Conservation (phyloP, 805 yeast genomes). For the Alloascoidea africana region DNA sequence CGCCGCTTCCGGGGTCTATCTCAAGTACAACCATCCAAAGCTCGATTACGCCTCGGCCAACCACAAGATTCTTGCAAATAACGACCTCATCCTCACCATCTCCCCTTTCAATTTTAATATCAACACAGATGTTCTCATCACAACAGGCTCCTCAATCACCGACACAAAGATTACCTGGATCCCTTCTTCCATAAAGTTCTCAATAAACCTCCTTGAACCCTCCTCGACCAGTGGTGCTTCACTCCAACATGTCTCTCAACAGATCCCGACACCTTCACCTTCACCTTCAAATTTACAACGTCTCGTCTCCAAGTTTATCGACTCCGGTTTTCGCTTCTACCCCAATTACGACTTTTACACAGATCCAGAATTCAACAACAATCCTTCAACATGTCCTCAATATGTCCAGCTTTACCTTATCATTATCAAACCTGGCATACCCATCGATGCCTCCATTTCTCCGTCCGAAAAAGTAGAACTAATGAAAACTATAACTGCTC, state of each 20-base stretch:
- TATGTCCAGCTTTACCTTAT: not conserved
- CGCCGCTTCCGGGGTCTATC: slow-evolving; percentile 1
- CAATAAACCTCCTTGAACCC: not conserved
- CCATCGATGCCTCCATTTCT: not conserved
- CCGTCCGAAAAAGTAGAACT: too few relatives aligned
- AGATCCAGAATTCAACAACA: not conserved
- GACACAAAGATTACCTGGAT: slow-evolving; percentile 1
- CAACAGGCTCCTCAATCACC: not conserved
- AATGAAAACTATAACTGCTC: not conserved
- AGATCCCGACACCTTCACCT: not conserved
- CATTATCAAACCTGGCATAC: not conserved
- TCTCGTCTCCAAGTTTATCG: not conserved
- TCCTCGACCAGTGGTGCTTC: too few relatives aligned
- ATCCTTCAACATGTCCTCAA: not conserved
- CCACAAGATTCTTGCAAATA: not conserved
- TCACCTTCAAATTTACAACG: not conserved
- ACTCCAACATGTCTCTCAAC: too few relatives aligned
- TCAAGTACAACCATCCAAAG: not conserved
- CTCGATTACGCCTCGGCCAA: not conserved
- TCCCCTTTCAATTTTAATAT: slow-evolving; percentile 1
- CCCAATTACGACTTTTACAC: not conserved
- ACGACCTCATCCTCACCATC: slow-evolving; percentile 1
- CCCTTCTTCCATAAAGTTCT: not conserved
- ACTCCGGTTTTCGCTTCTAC: slow-evolving; percentile 1
- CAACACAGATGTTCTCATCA: not conserved